Evolutionary conservation across 306 rosid genomes (phyloP), one percentile per base, ranked within the genome.

Genomic region (Vigna trinervia): DNA sequence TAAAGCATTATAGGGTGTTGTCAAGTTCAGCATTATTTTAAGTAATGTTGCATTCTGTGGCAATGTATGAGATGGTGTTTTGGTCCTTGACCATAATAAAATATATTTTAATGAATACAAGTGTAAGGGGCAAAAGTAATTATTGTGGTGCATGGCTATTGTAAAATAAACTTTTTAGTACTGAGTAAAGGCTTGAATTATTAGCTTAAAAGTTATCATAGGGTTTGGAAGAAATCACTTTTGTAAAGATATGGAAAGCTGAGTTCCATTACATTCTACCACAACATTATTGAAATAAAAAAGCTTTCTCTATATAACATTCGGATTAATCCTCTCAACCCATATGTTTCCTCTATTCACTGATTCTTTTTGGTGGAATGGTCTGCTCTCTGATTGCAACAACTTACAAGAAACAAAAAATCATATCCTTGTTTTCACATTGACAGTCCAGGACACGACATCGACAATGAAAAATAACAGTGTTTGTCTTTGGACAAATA

Each of bases 381-480:
- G 43, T 7, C 2, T 38, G 30, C 15, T 73, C 39, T 69, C 45
- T 15, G 11, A 6, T 28, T 54, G 12, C 56, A 66, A 4, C 20
- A 67, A 68, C 45, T 41, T 7, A 8, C 30, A 38, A 63, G 50
- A n/a, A 17, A 63, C 20, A 12, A 38, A 20, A 22, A 51, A 5
- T 34, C 48, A 62, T 3, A 76, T 22, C n/a, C 56, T 72, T 30
- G 23, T 71, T n/a, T 32, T 38, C n/a, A 51, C 52, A 61, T 14
- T 70, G 82, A 60, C 64, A 70, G 34, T 70, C 32, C 20, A 58
- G 45, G 46, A 70, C 47, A 45, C 17, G 32, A 17, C 32, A n/a
- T 48, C 36, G 43, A 32, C 32, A 28, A 62, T 23, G 8, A 60
- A 61, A 71, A 22, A 20, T 11, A 50, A n/a, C 14, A 11, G 28